A percentile compares a stretch with the other conserved stretches of the same genome.
Conservation (phyloP, 345 rosid species). For the Eutrema heterophyllum region DNA sequence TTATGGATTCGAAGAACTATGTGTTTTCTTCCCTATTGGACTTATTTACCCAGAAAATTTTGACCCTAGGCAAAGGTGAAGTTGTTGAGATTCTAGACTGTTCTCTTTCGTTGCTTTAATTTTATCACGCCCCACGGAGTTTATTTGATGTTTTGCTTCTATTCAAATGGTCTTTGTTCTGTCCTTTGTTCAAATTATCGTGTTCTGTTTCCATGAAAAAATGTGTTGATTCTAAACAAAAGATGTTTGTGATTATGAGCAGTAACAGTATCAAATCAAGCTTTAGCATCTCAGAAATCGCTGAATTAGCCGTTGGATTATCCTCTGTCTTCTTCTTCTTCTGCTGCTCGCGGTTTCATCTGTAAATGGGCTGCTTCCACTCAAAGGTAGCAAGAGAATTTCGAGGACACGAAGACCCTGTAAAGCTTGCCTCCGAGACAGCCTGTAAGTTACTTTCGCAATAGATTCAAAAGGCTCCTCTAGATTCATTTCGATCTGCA, state of each 20-base stretch:
- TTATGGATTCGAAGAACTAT: not conserved
- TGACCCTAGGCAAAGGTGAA: not conserved
- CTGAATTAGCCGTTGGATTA: slow-evolving; percentile 1
- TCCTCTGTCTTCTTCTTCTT: not conserved
- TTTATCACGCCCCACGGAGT: too few relatives aligned
- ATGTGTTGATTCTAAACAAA: not conserved
- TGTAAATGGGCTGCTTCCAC: slow-evolving; percentile 94
- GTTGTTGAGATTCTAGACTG: too few relatives aligned
- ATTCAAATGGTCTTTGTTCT: not conserved
- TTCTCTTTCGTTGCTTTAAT: too few relatives aligned
- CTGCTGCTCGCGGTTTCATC: not conserved
- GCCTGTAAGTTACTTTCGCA: slow-evolving; percentile 54
- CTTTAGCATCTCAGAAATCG: not conserved
- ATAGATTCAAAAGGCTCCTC: not conserved
- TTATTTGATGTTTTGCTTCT: not conserved
- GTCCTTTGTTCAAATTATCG: not conserved
- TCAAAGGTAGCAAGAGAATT: slow-evolving; percentile 62
- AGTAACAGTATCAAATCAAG: slow-evolving; percentile 20
- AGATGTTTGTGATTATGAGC: slow-evolving; percentile 4
- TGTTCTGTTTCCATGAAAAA: slow-evolving; percentile 1
- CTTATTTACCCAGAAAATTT: not conserved
- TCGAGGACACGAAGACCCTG: slow-evolving; percentile 88
- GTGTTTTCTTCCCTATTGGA: not conserved
- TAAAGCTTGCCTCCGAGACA: slow-evolving; percentile 81
- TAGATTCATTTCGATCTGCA: not conserved